Percentiles rank a stretch among this genome's conserved stretches.
Conservation (phyloP, 2,329 filamentous ascomycete genomes). For the Chrysoporthe puriensis region DNA sequence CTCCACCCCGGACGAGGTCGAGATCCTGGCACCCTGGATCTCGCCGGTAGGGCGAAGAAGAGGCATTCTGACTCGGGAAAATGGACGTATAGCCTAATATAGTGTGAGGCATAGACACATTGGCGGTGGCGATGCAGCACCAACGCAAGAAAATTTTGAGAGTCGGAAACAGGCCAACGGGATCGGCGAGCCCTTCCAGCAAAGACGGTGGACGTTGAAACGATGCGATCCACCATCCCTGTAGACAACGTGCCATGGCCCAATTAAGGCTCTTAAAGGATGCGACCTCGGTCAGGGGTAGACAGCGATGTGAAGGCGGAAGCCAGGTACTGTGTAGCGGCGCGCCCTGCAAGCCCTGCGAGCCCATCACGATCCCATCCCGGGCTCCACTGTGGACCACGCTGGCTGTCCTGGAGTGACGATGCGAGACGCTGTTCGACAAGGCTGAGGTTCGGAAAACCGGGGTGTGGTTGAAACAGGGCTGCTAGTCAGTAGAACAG, state of each 20-base stretch:
- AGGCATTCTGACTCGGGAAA: background rate
- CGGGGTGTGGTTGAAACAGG: background rate
- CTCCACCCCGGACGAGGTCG: background rate
- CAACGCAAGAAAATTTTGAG: background rate
- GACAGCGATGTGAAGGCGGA: background rate
- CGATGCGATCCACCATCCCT: conserved; percentile 3
- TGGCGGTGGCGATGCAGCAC: background rate
- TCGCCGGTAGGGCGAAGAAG: background rate
- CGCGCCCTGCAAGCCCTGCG: background rate
- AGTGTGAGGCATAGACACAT: background rate
- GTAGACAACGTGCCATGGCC: conserved; percentile 4
- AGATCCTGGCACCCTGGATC: background rate
- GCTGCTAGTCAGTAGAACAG: background rate
- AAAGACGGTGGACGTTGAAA: background rate
- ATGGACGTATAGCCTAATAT: background rate
- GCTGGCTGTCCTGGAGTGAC: background rate
- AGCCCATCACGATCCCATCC: background rate
- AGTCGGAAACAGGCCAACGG: background rate
- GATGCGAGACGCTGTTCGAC: conserved; percentile 1
- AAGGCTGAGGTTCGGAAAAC: conserved; percentile 9
- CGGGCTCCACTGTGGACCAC: background rate
- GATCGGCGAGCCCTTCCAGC: background rate
- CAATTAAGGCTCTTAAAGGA: conserved; percentile 1
- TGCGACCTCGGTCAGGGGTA: conserved; percentile 9
- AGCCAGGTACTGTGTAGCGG: no score